Base-by-base conservation (phyloP, 768 basidiomycete species). In the Cubamyces sp. region DNA sequence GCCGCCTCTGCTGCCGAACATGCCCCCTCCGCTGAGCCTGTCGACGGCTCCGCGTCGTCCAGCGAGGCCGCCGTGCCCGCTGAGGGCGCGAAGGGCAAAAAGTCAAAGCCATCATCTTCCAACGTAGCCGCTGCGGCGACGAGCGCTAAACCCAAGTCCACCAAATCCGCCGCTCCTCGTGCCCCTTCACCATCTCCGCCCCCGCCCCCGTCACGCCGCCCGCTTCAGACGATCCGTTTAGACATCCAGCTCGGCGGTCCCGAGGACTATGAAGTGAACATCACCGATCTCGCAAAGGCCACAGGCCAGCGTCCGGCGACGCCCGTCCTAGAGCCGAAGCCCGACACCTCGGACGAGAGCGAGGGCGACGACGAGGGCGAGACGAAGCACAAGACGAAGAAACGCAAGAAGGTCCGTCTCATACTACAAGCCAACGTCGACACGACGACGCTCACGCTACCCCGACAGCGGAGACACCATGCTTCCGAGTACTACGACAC, bases 401-500 rank as follows among this genome's bases (percentile, higher is more conserved):
- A 69, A 57, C 60, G 67, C 25, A 65, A 61, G 60, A 67, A 66
- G 68, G 71, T 71, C 54, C 49, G 70, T 66, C 18, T 54, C 43
- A 42, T 57, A 21, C 18, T 55, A 1, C 30, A 14, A 25, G 34
- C 28, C 48, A 39, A 37, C 50, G 43, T 50, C 41, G 60, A 47
- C 46, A 30, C 49, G 5, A 45, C 56, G 58, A 48, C 56, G 58
- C 30, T 69, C 48, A 37, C 34, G 34, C 52, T 25, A 14, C 28
- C 45, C 30, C 39, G 48, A 21, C 65, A 81, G 78, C 78, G 81
- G 69, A 69, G 74, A 73, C 87, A 86, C 70, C 83, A 79, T 59
- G 78, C 80, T 0, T 76, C 85, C 21, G 92, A 91, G 71, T 92
- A 94, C 69, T 99, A 99, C 79, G 96, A 99, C 77, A 80, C 88